A percentile compares a stretch with the other conserved stretches of the same genome.
Evolutionary conservation across 768 basidiomycete species (phyloP).

Genomic region (Podaxis pistillaris): DNA sequence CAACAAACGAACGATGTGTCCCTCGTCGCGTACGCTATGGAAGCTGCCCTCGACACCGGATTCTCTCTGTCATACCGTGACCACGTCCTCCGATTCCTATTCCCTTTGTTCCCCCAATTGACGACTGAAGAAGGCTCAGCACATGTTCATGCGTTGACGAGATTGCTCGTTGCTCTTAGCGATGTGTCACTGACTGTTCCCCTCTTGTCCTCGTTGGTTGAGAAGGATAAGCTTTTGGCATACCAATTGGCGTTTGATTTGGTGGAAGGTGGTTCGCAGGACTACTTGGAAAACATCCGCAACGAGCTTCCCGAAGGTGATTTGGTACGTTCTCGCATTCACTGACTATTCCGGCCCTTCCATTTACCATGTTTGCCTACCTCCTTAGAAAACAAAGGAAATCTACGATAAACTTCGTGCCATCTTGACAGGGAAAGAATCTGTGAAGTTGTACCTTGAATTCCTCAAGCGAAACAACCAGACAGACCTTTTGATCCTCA

Average conservation of each 20-base stretch:
- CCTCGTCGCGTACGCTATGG: conserved; percentile 88
- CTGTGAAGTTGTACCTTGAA: conserved; percentile 90
- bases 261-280: conserved; percentile 90
- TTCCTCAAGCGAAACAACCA: conserved; percentile 95
- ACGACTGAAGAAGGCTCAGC: conserved; percentile 69
- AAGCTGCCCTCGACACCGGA: conserved; percentile 86
- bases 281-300: conserved; percentile 80
- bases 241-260: conserved; percentile 97
- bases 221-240: conserved; percentile 71
- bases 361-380: conserved; percentile 14
- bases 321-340: conserved; percentile 40
- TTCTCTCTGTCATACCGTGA: conserved; percentile 86
- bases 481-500: conserved; percentile 87
- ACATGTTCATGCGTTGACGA: conserved; percentile 79
- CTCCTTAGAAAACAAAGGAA: conserved; percentile 51
- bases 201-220: conserved; percentile 69
- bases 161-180: conserved; percentile 86
- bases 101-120: conserved; percentile 83
- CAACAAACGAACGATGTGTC: conserved; percentile 69
- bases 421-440: conserved; percentile 89
- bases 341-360: neutral
- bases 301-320: conserved; percentile 67
- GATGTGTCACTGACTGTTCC: conserved; percentile 76
- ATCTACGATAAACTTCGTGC: conserved; percentile 73
- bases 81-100: conserved; percentile 73